These are phyloP conservation scores for Apiosordaria backusii DNA, from an alignment of 495 filamentous ascomycete species.

Conservation along the genomic window DNA sequence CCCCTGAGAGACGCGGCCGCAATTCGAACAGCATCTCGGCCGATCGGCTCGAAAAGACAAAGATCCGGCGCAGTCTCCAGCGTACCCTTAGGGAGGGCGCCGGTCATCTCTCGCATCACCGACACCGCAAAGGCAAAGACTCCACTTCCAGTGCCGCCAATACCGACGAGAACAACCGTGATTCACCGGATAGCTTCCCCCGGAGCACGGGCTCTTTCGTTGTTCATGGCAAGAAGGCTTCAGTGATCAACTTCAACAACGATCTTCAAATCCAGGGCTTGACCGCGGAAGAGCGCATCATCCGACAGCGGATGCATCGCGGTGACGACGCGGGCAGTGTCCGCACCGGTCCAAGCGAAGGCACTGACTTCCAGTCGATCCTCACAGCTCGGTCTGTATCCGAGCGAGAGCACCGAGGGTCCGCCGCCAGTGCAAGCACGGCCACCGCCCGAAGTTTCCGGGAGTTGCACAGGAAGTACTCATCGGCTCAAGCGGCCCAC, in stretches of 20 bases:
- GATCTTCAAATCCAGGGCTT: constrained; percentile 88
- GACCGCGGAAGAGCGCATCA: constrained; percentile 71
- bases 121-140: constrained; percentile 73
- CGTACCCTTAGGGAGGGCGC: constrained; percentile 79
- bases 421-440: constrained; percentile 53
- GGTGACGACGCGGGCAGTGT: constrained; percentile 32
- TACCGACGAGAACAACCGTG: constrained; percentile 58
- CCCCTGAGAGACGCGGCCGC: constrained; percentile 34
- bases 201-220: constrained; percentile 85
- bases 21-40: constrained; percentile 27
- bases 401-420: constrained; percentile 46
- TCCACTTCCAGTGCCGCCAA: constrained; percentile 58
- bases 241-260: constrained; percentile 87
- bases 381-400: constrained; percentile 28
- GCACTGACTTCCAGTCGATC: constrained; percentile 32
- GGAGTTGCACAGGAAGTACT: constrained; percentile 51
- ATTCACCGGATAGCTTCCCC: constrained; percentile 62
- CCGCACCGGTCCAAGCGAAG: constrained; percentile 17
- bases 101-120: constrained; percentile 62
- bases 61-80: constrained; percentile 84
- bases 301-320: constrained; percentile 41
- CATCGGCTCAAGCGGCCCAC: constrained; percentile 40
- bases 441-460: constrained; percentile 55
- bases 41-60: constrained; percentile 52
- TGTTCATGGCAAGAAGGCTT: constrained; percentile 96